Percentiles rank a stretch among this genome's conserved stretches.
Conservation (phyloP, 78 protist genomes). For the Pirum gemmata region DNA sequence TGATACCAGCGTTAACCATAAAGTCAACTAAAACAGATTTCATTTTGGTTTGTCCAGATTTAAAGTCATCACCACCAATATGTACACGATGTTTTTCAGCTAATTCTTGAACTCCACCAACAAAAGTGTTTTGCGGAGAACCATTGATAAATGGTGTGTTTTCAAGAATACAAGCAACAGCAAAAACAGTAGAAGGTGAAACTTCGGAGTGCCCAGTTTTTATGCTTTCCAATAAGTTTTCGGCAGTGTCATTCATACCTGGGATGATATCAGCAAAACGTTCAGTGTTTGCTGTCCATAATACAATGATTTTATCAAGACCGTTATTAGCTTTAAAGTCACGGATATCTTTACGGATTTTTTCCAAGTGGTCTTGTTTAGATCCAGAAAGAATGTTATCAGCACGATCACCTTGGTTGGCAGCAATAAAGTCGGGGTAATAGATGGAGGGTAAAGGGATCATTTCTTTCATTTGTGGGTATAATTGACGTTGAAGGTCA, state of each 20-base stretch:
- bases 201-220: conserved; percentile 67
- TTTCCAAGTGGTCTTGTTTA: conserved; percentile 77
- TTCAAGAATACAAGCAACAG: conserved; percentile 91
- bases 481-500: conserved; percentile 82
- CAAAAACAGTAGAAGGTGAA: conserved; percentile 91
- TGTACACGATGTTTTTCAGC: conserved; percentile 72
- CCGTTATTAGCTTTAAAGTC: conserved; percentile 80
- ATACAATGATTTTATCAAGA: conserved; percentile 81
- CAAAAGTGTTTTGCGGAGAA: conserved; percentile 95
- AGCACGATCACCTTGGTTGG: conserved; percentile 94
- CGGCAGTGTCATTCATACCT: conserved; percentile 89
- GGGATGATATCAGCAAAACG: conserved; percentile 75
- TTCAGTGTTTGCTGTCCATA: conserved; percentile 99
- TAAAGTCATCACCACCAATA: conserved; percentile 98
- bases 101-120: conserved; percentile 90
- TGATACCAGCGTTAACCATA: conserved; percentile 94
- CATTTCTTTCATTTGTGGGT: conserved; percentile 72
- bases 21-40: conserved; percentile 96
- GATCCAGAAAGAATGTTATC: conserved; percentile 85
- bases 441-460: conserved; percentile 88
- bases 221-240: conserved; percentile 71
- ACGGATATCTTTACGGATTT: conserved; percentile 85
- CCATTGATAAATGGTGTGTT: conserved; percentile 95
- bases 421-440: conserved; percentile 96
- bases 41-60: conserved; percentile 99